Evolutionary conservation across 306 rosid genomes (phyloP).

Genomic region (Hippophae gyantsensis): DNA sequence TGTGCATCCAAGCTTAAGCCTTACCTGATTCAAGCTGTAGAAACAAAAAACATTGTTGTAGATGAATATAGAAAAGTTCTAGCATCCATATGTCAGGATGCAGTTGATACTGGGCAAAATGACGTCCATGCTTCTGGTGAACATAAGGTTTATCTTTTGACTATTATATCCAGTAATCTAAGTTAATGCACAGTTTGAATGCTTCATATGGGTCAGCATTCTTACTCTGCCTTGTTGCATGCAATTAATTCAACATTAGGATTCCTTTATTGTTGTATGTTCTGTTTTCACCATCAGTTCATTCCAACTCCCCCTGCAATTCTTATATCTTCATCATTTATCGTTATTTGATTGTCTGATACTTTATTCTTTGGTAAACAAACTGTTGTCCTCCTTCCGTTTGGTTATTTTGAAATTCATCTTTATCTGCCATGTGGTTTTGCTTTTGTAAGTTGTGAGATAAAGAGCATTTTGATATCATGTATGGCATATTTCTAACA

Average conservation of each 20-base stretch:
- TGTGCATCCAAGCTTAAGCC: conserved; percentile 61
- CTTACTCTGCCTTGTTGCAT: too few relatives aligned
- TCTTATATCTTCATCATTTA: too few relatives aligned
- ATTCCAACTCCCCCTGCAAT: too few relatives aligned
- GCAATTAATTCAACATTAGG: too few relatives aligned
- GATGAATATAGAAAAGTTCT: conserved; percentile 58
- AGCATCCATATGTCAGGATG: conserved; percentile 58
- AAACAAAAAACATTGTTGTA: conserved; percentile 33
- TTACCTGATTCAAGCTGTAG: conserved; percentile 52
- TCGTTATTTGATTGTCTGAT: too few relatives aligned
- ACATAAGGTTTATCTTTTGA: conserved; percentile 27
- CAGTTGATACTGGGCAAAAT: conserved; percentile 35
- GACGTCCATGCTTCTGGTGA: conserved; percentile 40
- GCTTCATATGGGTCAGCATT: too few relatives aligned
- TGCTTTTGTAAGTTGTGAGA: neutral
- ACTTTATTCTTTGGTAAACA: too few relatives aligned
- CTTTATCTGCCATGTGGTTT: neutral
- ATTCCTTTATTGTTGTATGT: too few relatives aligned
- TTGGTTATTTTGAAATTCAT: neutral
- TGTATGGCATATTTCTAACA: neutral
- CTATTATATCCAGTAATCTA: neutral
- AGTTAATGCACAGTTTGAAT: too few relatives aligned
- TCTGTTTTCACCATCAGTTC: too few relatives aligned
- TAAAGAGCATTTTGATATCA: neutral
- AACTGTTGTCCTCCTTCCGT: too few relatives aligned